A percentile compares a stretch with the other conserved stretches of the same genome.
Evolutionary conservation across 2,329 filamentous ascomycete species (phyloP).

Genomic region (Curvularia spicifera): DNA sequence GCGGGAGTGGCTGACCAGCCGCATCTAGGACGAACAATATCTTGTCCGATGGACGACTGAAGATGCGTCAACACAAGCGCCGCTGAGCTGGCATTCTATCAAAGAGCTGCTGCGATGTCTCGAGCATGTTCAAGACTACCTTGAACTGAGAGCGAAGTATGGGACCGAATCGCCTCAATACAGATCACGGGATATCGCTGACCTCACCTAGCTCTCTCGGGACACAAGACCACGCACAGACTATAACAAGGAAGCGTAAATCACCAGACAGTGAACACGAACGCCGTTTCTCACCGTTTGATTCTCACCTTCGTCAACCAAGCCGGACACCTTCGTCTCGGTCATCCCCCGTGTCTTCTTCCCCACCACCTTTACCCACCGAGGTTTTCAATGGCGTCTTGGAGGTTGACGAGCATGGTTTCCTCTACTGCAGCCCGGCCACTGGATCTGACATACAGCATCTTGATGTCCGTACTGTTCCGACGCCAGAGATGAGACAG

Average conservation of each 20-base stretch:
- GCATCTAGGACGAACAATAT: slow-evolving; percentile 51
- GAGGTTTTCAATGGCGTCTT: slow-evolving; percentile 53
- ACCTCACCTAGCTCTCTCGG: slow-evolving; percentile 19
- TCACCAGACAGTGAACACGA: slow-evolving; percentile 30
- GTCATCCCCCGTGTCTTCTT: slow-evolving; percentile 20
- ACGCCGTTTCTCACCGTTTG: slow-evolving; percentile 31
- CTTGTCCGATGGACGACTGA: slow-evolving; percentile 50
- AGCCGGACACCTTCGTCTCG: slow-evolving; percentile 26
- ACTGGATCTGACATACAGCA: slow-evolving; percentile 26
- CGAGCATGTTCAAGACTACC: slow-evolving; percentile 52
- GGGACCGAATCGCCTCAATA: background rate
- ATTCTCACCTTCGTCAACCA: slow-evolving; percentile 18
- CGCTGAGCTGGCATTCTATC: slow-evolving; percentile 54
- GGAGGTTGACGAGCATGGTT: slow-evolving; percentile 46
- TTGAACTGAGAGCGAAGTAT: slow-evolving; percentile 43
- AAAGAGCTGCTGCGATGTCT: slow-evolving; percentile 50
- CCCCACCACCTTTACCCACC: slow-evolving; percentile 3
- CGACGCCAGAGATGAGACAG: slow-evolving; percentile 46
- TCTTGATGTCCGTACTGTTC: slow-evolving; percentile 44
- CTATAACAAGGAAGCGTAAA: slow-evolving; percentile 34
- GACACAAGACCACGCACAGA: background rate
- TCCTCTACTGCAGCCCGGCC: slow-evolving; percentile 43
- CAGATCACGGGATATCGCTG: slow-evolving; percentile 4
- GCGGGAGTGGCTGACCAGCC: slow-evolving; percentile 27
- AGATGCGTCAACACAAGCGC: slow-evolving; percentile 20